Percentiles rank a stretch among this genome's conserved stretches.
Evolutionary conservation across 495 filamentous ascomycete species (phyloP).

Genomic region (Neurospora terricola): DNA sequence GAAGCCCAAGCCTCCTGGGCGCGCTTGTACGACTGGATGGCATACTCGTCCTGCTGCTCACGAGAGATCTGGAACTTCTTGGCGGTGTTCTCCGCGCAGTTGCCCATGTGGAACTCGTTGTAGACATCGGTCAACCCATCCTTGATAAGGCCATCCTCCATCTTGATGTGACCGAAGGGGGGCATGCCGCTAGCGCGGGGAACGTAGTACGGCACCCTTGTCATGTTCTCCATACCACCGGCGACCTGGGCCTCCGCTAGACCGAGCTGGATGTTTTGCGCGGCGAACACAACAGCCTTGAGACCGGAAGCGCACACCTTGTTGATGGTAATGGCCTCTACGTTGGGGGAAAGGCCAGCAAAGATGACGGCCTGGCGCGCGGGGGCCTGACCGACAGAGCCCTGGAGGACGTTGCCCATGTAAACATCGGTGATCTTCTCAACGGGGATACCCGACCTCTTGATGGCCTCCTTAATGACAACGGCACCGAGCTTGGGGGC

Average conservation of each 20-base stretch:
- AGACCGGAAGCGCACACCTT: constrained; percentile 95
- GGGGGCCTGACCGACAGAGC: constrained; percentile 73
- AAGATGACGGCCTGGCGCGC: constrained; percentile 85
- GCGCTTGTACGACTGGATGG: constrained; percentile 76
- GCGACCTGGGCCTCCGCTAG: constrained; percentile 78
- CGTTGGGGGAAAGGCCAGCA: constrained; percentile 65
- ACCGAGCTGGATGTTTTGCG: constrained; percentile 88
- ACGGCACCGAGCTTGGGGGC: constrained; percentile 76
- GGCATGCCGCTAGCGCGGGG: constrained; percentile 65
- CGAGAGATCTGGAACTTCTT: constrained; percentile 75
- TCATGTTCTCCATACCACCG: constrained; percentile 98
- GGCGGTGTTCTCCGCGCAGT: constrained; percentile 91
- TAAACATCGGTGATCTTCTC: constrained; percentile 80
- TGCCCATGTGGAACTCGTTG: constrained; percentile 93
- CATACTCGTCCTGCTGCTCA: constrained; percentile 82
- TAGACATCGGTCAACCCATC: constrained; percentile 97
- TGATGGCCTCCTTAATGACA: constrained; percentile 80
- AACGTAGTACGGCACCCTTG: constrained; percentile 83
- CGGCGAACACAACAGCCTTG: constrained; percentile 83
- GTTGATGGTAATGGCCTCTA: constrained; percentile 88
- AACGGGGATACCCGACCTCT: constrained; percentile 68
- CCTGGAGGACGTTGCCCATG: constrained; percentile 95
- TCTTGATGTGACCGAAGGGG: constrained; percentile 71
- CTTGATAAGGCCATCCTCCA: constrained; percentile 88
- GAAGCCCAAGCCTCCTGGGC: constrained; percentile 84